phyloP scores from a whole-genome alignment of 1,284 basidiomycete species.

The Ceratobasidium sp. region DNA sequence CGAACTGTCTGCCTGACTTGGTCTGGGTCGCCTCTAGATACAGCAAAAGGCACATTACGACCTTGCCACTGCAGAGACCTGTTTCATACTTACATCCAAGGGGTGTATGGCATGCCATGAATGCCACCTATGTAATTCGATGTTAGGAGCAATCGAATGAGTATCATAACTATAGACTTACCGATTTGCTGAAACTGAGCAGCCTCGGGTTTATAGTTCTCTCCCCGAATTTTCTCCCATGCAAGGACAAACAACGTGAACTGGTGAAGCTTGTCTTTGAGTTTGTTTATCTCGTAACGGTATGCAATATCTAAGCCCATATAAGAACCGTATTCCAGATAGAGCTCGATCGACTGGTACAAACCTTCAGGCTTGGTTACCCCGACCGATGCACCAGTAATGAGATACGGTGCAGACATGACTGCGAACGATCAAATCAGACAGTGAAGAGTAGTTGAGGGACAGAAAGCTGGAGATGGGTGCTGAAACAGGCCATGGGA shows the following conservation, averaged over 20 bases:
- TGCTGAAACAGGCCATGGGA: too few species aligned
- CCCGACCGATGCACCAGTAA: too few species aligned
- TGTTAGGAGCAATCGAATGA: neutral
- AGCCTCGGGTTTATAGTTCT: slow-evolving; percentile 20
- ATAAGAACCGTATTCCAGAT: too few species aligned
- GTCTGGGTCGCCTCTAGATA: slow-evolving; percentile 9
- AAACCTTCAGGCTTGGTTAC: too few species aligned
- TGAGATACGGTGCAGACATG: too few species aligned
- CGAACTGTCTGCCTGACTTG: neutral
- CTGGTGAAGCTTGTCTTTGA: slow-evolving; percentile 33
- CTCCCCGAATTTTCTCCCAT: slow-evolving; percentile 6
- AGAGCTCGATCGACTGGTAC: too few species aligned
- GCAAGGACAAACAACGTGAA: slow-evolving; percentile 38
- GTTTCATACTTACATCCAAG: slow-evolving; percentile 28
- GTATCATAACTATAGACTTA: neutral
- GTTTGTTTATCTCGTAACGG: slow-evolving; percentile 34
- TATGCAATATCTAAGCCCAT: neutral
- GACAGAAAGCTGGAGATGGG: too few species aligned
- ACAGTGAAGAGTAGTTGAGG: too few species aligned
- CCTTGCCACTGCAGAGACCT: neutral
- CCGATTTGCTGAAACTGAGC: slow-evolving; percentile 18
- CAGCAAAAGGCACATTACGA: neutral
- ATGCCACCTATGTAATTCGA: slow-evolving; percentile 14
- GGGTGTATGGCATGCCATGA: slow-evolving; percentile 40
- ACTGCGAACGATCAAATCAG: too few species aligned